Evolutionary conservation across 768 basidiomycete species (phyloP).

Genomic region (Boletus rubropictus): DNA sequence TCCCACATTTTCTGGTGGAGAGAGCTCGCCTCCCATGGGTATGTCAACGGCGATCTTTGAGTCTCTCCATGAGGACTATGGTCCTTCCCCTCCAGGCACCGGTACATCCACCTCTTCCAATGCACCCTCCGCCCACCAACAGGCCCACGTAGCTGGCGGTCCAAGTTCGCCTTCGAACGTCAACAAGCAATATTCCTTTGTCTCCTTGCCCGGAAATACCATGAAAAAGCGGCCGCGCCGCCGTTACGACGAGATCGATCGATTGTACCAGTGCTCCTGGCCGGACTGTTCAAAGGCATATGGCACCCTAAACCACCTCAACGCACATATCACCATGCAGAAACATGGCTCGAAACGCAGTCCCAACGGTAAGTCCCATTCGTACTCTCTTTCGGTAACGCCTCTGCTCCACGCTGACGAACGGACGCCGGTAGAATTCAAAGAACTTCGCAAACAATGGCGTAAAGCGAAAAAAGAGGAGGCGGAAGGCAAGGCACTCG

Average conservation of each 20-base stretch:
- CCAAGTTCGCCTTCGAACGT: slow-evolving; percentile 38
- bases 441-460: slow-evolving; percentile 95
- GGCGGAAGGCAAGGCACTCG: slow-evolving; percentile 24
- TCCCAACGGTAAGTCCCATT: slow-evolving; percentile 66
- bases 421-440: slow-evolving; percentile 66
- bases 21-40: slow-evolving; percentile 31
- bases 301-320: slow-evolving; percentile 94
- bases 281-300: slow-evolving; percentile 76
- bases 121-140: slow-evolving; percentile 28
- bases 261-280: slow-evolving; percentile 85
- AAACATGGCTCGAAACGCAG: slow-evolving; percentile 88
- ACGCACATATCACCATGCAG: slow-evolving; percentile 98
- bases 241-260: slow-evolving; percentile 92
- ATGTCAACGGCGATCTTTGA: slow-evolving; percentile 36
- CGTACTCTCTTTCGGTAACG: neutral
- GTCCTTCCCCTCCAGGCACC: slow-evolving; percentile 57
- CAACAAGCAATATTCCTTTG: slow-evolving; percentile 76
- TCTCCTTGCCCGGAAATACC: slow-evolving; percentile 72
- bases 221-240: slow-evolving; percentile 81
- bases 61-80: slow-evolving; percentile 46
- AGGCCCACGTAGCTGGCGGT: slow-evolving; percentile 11
- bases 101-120: slow-evolving; percentile 54
- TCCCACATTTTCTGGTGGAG: slow-evolving; percentile 44
- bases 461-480: slow-evolving; percentile 86
- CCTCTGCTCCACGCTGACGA: slow-evolving; percentile 7